Percentiles rank a stretch among this genome's conserved stretches.
Conservation (phyloP, 768 basidiomycete species). For the Galerina marginata region DNA sequence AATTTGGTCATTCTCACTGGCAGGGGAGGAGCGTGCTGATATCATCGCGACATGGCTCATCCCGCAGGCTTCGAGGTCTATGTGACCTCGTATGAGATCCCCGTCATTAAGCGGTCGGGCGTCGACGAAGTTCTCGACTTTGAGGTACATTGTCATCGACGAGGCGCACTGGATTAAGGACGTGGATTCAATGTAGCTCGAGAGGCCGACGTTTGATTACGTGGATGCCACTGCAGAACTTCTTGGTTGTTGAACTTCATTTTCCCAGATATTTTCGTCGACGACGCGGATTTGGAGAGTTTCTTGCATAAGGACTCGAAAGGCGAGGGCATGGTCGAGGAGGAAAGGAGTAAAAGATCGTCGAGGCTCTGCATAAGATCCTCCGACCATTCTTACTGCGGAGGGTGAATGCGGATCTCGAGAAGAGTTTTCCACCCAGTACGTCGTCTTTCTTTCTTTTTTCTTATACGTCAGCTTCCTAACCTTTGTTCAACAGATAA, state of each 20-base stretch:
- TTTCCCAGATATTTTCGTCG: constrained; percentile 88
- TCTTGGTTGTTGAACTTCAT: constrained; percentile 93
- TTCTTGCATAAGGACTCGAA: constrained; percentile 91
- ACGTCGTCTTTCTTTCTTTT: constrained; percentile 9
- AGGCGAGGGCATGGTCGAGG: constrained; percentile 58
- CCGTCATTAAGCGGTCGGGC: constrained; percentile 90
- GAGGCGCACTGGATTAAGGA: constrained; percentile 99
- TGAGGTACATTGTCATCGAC: constrained; percentile 98
- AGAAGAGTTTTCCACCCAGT: constrained; percentile 95
- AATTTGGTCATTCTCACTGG: too few species aligned
- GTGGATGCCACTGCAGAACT: constrained; percentile 94
- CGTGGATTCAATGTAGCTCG: constrained; percentile 91
- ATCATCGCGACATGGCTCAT: constrained; percentile 82
- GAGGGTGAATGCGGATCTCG: constrained; percentile 95
- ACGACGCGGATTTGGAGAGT: constrained; percentile 72
- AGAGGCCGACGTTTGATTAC: constrained; percentile 91
- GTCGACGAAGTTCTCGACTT: constrained; percentile 86
- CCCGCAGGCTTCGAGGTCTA: constrained; percentile 85
- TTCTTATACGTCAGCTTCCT: not conserved
- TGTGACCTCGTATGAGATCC: constrained; percentile 83
- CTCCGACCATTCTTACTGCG: constrained; percentile 92
- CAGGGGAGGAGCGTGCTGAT: constrained; percentile 72
- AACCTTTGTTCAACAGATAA: constrained; percentile 62
- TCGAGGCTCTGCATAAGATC: constrained; percentile 97
- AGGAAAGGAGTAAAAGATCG: constrained; percentile 89